Percentiles rank a stretch among this genome's conserved stretches.
Conservation (phyloP, 1,284 basidiomycete species). For the Meripilus lineatus region DNA sequence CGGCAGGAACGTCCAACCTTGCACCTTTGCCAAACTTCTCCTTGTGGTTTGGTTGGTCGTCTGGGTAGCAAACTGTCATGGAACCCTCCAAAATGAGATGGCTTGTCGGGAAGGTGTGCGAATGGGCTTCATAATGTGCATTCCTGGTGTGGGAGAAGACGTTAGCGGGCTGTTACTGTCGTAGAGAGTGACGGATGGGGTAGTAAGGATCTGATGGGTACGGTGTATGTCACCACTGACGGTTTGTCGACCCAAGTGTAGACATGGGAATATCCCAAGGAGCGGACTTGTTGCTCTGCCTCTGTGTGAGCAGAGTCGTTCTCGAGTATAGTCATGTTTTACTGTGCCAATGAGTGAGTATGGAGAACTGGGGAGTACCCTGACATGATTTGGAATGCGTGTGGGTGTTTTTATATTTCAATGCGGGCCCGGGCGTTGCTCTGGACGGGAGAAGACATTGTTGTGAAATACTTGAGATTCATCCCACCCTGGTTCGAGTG, state of each 20-base stretch:
- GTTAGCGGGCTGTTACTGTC: not conserved
- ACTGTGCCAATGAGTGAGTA: not conserved
- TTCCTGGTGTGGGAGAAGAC: constrained; percentile 18
- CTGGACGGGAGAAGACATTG: not conserved
- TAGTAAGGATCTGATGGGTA: not conserved
- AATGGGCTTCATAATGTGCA: constrained; percentile 27
- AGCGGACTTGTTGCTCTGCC: constrained; percentile 23
- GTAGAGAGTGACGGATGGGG: not conserved
- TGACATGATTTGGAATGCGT: not conserved
- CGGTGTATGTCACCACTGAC: constrained; percentile 16
- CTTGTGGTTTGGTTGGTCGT: constrained; percentile 20
- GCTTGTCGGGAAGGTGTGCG: constrained; percentile 25
- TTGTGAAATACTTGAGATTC: not conserved
- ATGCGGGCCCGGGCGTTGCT: too few species aligned
- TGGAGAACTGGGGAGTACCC: not conserved
- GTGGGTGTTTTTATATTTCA: not conserved
- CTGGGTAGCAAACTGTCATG: constrained; percentile 23
- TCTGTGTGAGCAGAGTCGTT: not conserved
- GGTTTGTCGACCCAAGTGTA: constrained; percentile 30
- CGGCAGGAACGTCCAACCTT: constrained; percentile 28
- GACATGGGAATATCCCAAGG: constrained; percentile 28
- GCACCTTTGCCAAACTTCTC: constrained; percentile 27
- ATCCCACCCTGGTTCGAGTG: too few species aligned
- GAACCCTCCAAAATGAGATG: constrained; percentile 27
- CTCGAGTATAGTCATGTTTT: too few species aligned